phyloP scores from a whole-genome alignment of 495 filamentous ascomycete species.

The Daldinia grandis region DNA sequence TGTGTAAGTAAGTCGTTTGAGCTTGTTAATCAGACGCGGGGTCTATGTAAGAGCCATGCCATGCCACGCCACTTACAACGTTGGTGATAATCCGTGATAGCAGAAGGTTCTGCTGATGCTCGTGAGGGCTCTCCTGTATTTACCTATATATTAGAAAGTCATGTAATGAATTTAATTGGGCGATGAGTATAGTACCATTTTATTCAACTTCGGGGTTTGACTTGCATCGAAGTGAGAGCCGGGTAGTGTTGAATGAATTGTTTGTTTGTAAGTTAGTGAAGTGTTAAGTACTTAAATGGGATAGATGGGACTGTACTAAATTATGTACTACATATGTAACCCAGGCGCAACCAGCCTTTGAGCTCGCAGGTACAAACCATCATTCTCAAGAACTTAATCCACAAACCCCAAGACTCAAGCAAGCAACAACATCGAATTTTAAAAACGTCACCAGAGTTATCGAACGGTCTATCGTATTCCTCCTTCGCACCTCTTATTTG shows the following conservation, averaged over 20 bases:
- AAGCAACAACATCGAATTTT: neutral
- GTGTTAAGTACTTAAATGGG: neutral
- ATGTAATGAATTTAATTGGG: neutral
- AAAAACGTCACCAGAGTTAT: neutral
- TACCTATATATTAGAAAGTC: constrained; percentile 17
- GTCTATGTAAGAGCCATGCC: constrained; percentile 13
- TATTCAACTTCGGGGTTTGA: constrained; percentile 11
- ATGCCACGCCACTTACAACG: constrained; percentile 72
- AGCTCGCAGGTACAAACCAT: neutral
- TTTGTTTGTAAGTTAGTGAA: neutral
- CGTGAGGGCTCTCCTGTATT: constrained; percentile 89
- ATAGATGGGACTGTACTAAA: neutral
- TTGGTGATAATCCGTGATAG: constrained; percentile 97
- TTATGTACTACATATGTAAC: neutral
- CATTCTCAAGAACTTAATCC: neutral
- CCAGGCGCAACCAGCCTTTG: neutral
- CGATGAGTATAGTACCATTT: constrained; percentile 32
- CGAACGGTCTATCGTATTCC: neutral
- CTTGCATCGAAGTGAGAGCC: neutral
- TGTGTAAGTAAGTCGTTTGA: constrained; percentile 8
- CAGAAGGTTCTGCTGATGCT: constrained; percentile 94
- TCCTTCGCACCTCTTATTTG: neutral
- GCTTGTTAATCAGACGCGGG: constrained; percentile 23
- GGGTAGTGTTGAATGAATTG: neutral
- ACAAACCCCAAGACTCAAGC: neutral